A percentile compares a stretch with the other conserved stretches of the same genome.
Evolutionary conservation across 2,329 filamentous ascomycete species (phyloP).

Genomic region (Dactylellina leptospora): DNA sequence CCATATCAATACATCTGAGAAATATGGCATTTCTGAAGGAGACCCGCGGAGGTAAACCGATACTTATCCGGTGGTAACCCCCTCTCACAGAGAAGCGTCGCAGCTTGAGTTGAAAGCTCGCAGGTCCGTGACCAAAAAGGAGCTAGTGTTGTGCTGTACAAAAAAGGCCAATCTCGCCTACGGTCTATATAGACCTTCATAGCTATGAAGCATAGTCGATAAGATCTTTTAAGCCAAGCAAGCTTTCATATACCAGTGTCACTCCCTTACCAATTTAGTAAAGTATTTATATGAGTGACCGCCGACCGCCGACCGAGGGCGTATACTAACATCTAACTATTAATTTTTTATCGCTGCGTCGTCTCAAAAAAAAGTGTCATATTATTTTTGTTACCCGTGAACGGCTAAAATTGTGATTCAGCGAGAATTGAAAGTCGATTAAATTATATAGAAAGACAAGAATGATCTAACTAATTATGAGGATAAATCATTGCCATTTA

Average conservation of each 20-base stretch:
- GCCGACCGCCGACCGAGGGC: neutral
- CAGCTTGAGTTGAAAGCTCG: neutral
- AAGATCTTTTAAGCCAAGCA: constrained; percentile 1
- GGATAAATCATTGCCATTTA: constrained; percentile 1
- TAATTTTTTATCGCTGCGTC: neutral
- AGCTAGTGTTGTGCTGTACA: neutral
- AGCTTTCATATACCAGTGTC: constrained; percentile 1
- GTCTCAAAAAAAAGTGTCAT: constrained; percentile 1
- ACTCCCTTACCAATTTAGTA: neutral
- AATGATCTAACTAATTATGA: neutral
- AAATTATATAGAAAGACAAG: neutral
- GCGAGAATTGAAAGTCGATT: neutral
- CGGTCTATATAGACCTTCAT: too few species aligned
- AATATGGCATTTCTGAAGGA: neutral
- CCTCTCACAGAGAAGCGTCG: neutral
- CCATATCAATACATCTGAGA: neutral
- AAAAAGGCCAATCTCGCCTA: neutral
- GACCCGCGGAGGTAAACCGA: neutral
- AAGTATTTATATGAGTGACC: neutral
- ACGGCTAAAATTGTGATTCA: neutral
- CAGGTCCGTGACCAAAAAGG: neutral
- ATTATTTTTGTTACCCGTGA: neutral
- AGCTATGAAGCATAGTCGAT: constrained; percentile 1
- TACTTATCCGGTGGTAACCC: constrained; percentile 1
- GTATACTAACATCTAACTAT: constrained; percentile 1